These are phyloP conservation scores for Alternaria ethzedia DNA, from an alignment of 2,329 filamentous ascomycete species.

Conservation along the genomic window DNA sequence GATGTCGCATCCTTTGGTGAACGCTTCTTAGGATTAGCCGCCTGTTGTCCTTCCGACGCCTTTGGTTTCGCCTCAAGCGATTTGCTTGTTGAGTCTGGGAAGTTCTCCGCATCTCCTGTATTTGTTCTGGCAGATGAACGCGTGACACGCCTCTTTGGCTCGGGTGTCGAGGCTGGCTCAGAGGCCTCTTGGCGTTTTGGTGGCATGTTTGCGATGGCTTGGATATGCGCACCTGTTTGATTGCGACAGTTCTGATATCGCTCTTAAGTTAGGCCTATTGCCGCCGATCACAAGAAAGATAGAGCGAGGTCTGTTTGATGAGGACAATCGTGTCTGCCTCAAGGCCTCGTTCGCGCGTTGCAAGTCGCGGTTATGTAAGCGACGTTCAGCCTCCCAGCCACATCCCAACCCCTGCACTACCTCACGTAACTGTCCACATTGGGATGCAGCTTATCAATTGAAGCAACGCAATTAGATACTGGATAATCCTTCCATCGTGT, in stretches of 20 bases:
- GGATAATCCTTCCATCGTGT: too few species aligned
- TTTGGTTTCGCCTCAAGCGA: not conserved
- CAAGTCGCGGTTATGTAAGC: not conserved
- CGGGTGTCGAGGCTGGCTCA: not conserved
- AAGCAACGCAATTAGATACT: too few species aligned
- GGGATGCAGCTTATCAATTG: too few species aligned
- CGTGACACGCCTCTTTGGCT: slow-evolving; percentile 13
- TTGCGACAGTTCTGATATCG: not conserved
- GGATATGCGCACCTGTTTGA: not conserved
- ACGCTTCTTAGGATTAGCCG: accelerated
- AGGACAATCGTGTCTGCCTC: too few species aligned
- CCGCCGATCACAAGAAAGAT: not conserved
- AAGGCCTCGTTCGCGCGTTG: not conserved
- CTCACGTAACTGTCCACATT: too few species aligned
- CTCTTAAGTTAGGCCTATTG: not conserved
- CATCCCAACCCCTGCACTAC: not conserved
- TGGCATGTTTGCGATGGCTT: not conserved
- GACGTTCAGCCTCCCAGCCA: not conserved
- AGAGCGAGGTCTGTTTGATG: too few species aligned
- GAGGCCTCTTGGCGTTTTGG: slow-evolving; percentile 11
- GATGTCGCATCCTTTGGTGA: not conserved
- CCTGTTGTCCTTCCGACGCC: accelerated
- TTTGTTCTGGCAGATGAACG: slow-evolving; percentile 11
- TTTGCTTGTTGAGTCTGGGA: not conserved
- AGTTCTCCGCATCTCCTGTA: not conserved